Evolutionary conservation across 129 eudicot genomes (phyloP), one percentile per base, ranked within the genome.

Genomic region (Cynara cardunculus): DNA sequence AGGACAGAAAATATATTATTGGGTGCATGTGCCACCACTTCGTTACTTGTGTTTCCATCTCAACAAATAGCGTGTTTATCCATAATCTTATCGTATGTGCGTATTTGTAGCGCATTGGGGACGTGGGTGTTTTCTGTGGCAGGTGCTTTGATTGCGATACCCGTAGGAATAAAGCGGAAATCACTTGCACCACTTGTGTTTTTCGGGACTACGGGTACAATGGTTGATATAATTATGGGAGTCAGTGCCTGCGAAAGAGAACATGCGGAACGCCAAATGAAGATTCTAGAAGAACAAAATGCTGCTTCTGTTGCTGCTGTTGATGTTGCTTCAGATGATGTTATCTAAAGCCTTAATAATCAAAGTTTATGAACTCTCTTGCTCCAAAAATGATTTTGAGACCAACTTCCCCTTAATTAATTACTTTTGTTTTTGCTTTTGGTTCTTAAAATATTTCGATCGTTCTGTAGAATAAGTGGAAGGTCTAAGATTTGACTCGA

Each of bases 41-140:
- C 80, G 4, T 19, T 32, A 61, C 1, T 56, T 27, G 16, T 34
- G 5, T 69, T 46, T 6, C 21, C 18, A 12, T 56, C 30, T 11
- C 11, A n/a, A 35, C 12, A 10, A 13, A 34, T 30, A 30, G 67
- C 6, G 25, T 24, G 79, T 59, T 30, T 7, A 8, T 73, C 28
- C 27, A 26, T 62, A 70, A 10, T n/a, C n/a, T n/a, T 31, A 41
- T 21, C 65, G n/a, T 65, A 73, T 68, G 4, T 68, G 69, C 31
- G 14, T 32, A 18, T 80, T 24, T 87, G 82, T 91, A 96, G 99
- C 59, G 99, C 99, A 49, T 77, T 96, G 78, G 99, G 99, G 39
- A 95, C 97, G 11, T 95, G 97, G 99, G 97, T 96, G 11, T 96
- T 96, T 88, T 96, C 99, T 18, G 98, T 92, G 14, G 92, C 90